A percentile compares a stretch with the other conserved stretches of the same genome.
Evolutionary conservation across 106 monocot genomes (phyloP).

Genomic region (Phalaenopsis aphrodite): DNA sequence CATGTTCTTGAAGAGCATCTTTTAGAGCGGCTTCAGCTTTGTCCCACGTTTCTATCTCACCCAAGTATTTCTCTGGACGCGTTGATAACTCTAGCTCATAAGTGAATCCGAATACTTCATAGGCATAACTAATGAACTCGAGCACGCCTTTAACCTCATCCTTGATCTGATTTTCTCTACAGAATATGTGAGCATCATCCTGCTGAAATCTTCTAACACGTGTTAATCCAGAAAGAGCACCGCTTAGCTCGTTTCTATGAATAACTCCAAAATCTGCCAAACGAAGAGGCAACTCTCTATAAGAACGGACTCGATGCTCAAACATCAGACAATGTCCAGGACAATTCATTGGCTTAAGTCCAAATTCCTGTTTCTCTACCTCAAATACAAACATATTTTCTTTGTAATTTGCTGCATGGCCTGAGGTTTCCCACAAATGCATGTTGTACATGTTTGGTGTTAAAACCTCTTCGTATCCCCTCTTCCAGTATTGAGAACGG

Average conservation of each 20-base stretch:
- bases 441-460: slow-evolving; percentile 97
- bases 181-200: slow-evolving; percentile 99
- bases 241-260: slow-evolving; percentile 98
- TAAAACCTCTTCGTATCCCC: slow-evolving; percentile 95
- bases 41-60: slow-evolving; percentile 87
- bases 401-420: slow-evolving; percentile 98
- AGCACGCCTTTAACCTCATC: slow-evolving; percentile 73
- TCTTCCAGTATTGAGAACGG: slow-evolving; percentile 62
- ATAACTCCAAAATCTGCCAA: slow-evolving; percentile 98
- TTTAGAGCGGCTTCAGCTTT: slow-evolving; percentile 85
- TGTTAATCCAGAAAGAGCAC: slow-evolving; percentile 93
- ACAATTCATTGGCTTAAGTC: slow-evolving; percentile 98
- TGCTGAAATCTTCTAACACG: slow-evolving; percentile 99
- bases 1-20: slow-evolving; percentile 85
- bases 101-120: slow-evolving; percentile 85
- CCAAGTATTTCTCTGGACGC: slow-evolving; percentile 91
- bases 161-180: slow-evolving; percentile 91
- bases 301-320: slow-evolving; percentile 91
- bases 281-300: slow-evolving; percentile 98
- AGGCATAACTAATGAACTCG: slow-evolving; percentile 76
- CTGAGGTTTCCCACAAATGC: slow-evolving; percentile 99
- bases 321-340: slow-evolving; percentile 99
- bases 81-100: slow-evolving; percentile 96
- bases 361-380: slow-evolving; percentile 99
- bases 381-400: slow-evolving; percentile 99